phyloP scores from a whole-genome alignment of 257 asterid species.

The Verbena officinalis region DNA sequence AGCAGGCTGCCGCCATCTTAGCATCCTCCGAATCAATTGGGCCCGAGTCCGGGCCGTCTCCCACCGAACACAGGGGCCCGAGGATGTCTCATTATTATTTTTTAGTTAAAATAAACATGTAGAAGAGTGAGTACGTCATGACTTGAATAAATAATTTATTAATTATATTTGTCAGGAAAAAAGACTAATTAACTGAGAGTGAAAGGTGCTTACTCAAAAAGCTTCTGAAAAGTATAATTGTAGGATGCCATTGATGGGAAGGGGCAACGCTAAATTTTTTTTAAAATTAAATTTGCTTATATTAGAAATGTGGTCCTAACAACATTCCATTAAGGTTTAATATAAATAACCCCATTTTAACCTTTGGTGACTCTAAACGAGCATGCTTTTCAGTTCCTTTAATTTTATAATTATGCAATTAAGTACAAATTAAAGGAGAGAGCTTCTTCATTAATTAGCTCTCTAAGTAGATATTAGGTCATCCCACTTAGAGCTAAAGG shows the following conservation, averaged over 20 bases:
- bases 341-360: constrained; percentile 36
- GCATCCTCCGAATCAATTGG: too few relatives aligned
- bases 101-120: neutral
- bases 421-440: constrained; percentile 28
- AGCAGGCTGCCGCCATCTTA: too few relatives aligned
- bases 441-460: constrained; percentile 43
- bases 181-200: constrained; percentile 26
- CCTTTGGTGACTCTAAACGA: constrained; percentile 57
- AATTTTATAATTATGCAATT: constrained; percentile 26
- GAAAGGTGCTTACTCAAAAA: constrained; percentile 40
- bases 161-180: neutral
- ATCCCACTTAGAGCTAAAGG: constrained; percentile 52
- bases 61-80: too few relatives aligned
- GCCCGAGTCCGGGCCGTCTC: too few relatives aligned
- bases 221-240: constrained; percentile 31
- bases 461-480: constrained; percentile 53
- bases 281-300: constrained; percentile 20
- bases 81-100: too few relatives aligned
- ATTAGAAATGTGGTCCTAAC: constrained; percentile 48
- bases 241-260: constrained; percentile 19
- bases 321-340: constrained; percentile 30
- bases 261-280: constrained; percentile 31
- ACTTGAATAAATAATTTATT: neutral
- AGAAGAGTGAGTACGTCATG: too few relatives aligned
- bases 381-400: constrained; percentile 30